phyloP scores from a whole-genome alignment of 1,139 yeast species.

The Komagataea norvegica region DNA sequence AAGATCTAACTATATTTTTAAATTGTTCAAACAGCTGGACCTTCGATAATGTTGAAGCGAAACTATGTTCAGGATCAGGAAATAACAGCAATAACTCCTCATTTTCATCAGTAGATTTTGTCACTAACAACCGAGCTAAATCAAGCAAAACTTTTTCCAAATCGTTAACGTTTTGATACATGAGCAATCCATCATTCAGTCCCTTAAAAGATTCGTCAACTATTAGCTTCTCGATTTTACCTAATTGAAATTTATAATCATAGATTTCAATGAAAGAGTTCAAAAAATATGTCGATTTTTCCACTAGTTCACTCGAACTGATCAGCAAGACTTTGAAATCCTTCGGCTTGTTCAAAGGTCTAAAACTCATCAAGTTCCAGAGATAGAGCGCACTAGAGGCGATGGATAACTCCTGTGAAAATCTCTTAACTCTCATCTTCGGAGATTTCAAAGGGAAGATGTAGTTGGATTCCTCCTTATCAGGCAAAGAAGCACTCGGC shows the following conservation, averaged over 20 bases:
- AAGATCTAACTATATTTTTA: conserved; percentile 35
- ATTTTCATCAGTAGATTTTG: not conserved
- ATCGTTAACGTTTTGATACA: conserved; percentile 4
- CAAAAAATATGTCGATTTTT: conserved; percentile 34
- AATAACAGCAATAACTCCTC: conserved; percentile 28
- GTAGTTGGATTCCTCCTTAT: conserved; percentile 4
- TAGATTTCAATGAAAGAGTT: conserved; percentile 40
- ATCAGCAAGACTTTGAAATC: conserved; percentile 51
- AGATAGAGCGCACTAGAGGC: conserved; percentile 36
- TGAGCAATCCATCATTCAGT: conserved; percentile 6
- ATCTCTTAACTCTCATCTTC: conserved; percentile 29
- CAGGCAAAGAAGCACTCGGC: not conserved
- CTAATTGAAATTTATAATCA: conserved; percentile 42
- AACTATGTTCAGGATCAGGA: conserved; percentile 26
- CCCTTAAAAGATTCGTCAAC: not conserved
- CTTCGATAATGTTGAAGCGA: conserved; percentile 45
- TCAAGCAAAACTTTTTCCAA: conserved; percentile 4
- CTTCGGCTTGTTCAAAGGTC: conserved; percentile 47
- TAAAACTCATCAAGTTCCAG: conserved; percentile 54
- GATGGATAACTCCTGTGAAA: conserved; percentile 30
- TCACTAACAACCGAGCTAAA: conserved; percentile 1
- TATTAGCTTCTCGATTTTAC: conserved; percentile 27
- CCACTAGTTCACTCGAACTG: conserved; percentile 29
- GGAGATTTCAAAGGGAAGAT: conserved; percentile 33
- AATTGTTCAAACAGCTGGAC: conserved; percentile 47